Percentiles rank a stretch among this genome's conserved stretches.
Conservation (phyloP, 208 protist genomes). For the Leishmania arabica region DNA sequence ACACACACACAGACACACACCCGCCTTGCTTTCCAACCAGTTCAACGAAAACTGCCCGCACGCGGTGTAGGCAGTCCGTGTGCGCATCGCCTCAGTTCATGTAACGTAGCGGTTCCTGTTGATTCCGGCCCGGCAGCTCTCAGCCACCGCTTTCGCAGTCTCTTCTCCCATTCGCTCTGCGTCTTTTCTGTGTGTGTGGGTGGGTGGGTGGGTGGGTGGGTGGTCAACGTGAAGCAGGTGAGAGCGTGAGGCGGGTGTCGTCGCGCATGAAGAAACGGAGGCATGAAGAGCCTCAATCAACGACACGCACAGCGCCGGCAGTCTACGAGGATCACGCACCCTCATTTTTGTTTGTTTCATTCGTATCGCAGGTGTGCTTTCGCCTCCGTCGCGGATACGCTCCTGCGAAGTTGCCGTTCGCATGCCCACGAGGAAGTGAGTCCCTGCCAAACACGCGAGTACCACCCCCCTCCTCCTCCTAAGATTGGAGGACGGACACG, state of each 20-base stretch:
- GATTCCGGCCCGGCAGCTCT: not conserved
- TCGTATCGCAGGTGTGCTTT: not conserved
- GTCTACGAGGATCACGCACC: not conserved
- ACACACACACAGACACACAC: not conserved
- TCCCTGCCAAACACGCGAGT: not conserved
- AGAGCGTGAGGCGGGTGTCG: not conserved
- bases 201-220: too few relatives aligned
- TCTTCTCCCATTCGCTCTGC: not conserved
- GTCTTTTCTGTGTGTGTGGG: not conserved
- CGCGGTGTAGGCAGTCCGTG: not conserved
- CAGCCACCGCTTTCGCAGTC: not conserved
- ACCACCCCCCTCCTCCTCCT: not conserved
- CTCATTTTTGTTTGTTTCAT: not conserved
- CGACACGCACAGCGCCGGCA: not conserved
- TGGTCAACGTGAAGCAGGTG: not conserved
- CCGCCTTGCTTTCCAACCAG: not conserved
- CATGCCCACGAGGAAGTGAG: too few relatives aligned
- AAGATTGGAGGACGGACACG: not conserved
- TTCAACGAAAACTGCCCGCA: not conserved
- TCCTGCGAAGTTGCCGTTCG: not conserved
- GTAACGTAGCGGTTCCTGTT: not conserved
- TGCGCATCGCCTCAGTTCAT: not conserved
- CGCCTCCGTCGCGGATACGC: not conserved
- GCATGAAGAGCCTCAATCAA: not conserved
- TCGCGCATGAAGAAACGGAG: not conserved